These are phyloP conservation scores for Botryotinia convoluta DNA, from an alignment of 2,329 filamentous ascomycete genomes.

Conservation along the genomic window DNA sequence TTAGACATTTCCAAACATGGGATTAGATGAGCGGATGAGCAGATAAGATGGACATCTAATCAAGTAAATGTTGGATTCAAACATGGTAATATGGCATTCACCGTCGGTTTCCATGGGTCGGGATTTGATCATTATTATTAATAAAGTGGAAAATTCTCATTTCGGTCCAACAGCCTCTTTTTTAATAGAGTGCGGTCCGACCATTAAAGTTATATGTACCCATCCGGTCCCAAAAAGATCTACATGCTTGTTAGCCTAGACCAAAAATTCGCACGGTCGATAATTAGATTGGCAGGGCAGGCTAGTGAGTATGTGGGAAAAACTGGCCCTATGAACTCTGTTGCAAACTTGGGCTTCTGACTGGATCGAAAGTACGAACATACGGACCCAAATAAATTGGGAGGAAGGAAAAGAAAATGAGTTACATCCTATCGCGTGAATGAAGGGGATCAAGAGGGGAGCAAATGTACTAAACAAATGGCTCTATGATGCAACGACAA, in stretches of 20 bases:
- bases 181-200: conserved; percentile 2
- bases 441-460: not conserved
- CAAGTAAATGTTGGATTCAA: conserved; percentile 2
- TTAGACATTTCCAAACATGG: not conserved
- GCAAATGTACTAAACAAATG: not conserved
- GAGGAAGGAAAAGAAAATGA: conserved; percentile 6
- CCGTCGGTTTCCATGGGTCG: not conserved
- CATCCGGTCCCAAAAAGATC: conserved; percentile 8
- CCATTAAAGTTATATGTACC: conserved; percentile 9
- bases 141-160: conserved; percentile 7
- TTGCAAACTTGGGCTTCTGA: conserved; percentile 4
- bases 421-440: not conserved
- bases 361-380: conserved; percentile 11
- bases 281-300: conserved; percentile 10
- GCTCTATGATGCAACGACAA: not conserved
- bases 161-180: not conserved
- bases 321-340: conserved; percentile 19
- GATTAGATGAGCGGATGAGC: conserved; percentile 7
- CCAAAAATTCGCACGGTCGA: conserved; percentile 8
- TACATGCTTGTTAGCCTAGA: not conserved
- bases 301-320: conserved; percentile 1
- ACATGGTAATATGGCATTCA: not conserved
- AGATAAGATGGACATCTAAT: not conserved
- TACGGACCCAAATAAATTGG: conserved; percentile 5
- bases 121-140: not conserved